Evolutionary conservation across 2,329 filamentous ascomycete genomes (phyloP), one percentile per base, ranked within the genome.

Genomic region (Cladosporium sp.): DNA sequence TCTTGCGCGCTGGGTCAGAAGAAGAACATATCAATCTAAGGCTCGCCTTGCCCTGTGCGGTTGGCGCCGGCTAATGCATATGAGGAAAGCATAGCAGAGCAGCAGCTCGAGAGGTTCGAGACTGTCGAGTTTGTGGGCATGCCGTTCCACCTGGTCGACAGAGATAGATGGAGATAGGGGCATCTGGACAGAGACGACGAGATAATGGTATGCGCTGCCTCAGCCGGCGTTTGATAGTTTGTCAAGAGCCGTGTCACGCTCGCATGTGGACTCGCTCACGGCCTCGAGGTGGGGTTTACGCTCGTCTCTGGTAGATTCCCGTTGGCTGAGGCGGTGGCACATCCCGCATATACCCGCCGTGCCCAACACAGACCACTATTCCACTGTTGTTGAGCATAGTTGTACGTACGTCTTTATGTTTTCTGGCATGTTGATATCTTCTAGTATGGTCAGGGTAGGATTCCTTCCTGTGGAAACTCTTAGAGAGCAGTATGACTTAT

Each of bases 1-100:
- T 63, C 60, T 29, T 29, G 33, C 18, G 31, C 33, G 40, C 44
- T 61, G 58, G 58, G 28, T 35, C 44, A 61, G 28, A 50, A 61
- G 29, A 52, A 61, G 35, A 46, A 46, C 58, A 52, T 61, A 61
- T 61, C 60, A 63, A 63, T 63, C 60, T 55, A 55, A 63, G 50
- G 52, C 60, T 23, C 18, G 60, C 50, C 31, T 44, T 44, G 60
- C 49, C 60, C 50, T 63, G 49, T 63, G 60, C 60, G n/a, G 50
- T 21, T 35, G 40, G 60, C 60, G 60, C 49, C 60, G 60, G 50
- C 49, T 55, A 63, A 55, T 21, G 46, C 29, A 23, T 16, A 23
- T 11, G 49, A 61, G 44, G 58, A 50, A 61, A 37, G 58, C 28
- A 61, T 61, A 61, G 44, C 40, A 60, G 57, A 61, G 44, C 40